Conservation (phyloP, 768 basidiomycete genomes). For the Cytidiella melzeri region DNA sequence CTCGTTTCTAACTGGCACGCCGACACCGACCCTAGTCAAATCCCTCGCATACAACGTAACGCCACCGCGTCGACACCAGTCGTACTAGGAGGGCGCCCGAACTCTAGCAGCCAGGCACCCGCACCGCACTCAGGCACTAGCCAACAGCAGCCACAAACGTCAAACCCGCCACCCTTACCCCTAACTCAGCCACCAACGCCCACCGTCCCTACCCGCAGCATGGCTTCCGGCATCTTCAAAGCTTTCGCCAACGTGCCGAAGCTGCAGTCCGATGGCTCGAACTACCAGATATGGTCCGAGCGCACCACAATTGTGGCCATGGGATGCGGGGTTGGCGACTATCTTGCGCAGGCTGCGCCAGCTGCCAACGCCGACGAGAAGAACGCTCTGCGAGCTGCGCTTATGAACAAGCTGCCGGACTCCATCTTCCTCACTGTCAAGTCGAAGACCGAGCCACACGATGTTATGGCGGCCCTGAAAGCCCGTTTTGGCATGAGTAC, state of each 20-base stretch:
- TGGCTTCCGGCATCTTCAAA: too few relatives aligned
- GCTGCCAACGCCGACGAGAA: neutral
- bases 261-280: neutral
- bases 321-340: too few relatives aligned
- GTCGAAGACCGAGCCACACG: neutral
- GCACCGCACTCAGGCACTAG: too few relatives aligned
- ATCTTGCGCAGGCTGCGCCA: too few relatives aligned
- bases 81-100: neutral
- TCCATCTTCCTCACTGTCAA: neutral
- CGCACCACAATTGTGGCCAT: neutral
- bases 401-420: neutral
- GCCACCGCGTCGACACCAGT: neutral
- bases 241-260: neutral
- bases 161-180: neutral
- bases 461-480: conserved; percentile 1
- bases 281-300: neutral
- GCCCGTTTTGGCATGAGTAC: conserved; percentile 2
- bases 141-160: too few relatives aligned
- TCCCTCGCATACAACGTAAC: neutral
- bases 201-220: too few relatives aligned
- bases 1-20: neutral
- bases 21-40: neutral
- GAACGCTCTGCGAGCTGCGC: neutral
- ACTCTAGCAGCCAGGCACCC: too few relatives aligned
- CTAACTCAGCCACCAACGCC: too few relatives aligned